Base-by-base conservation (phyloP, 352 stramenopile genomes). In the Thalassiosira mediterranea region DNA sequence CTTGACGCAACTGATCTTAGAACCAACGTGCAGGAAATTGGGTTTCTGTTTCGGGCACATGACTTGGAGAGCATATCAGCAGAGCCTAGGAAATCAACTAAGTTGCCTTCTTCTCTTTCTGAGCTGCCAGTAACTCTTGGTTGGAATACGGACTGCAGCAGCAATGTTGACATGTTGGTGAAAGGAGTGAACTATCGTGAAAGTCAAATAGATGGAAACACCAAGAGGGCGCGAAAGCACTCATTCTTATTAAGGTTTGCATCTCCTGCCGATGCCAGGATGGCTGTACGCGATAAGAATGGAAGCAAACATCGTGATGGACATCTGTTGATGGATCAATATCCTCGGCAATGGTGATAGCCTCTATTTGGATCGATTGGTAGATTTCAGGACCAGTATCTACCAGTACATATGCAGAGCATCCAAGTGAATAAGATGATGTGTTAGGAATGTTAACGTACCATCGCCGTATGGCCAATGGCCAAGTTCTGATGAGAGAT, bases 171-270 rank as follows among this genome's bases (percentile, higher is more conserved):
- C 47, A 37, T 76, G 23, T 68, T 83, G 40, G 31, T 73, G 0
- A 10, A 52, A 44, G 68, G 61, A 15, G 31, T 34, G 42, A 25
- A 7, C 34, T 37, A 63, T 15, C 21, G 8, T 13, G 23, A 13
- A 13, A 59, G 15, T 19, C 26, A 34, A 11, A n/a, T n/a, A n/a
- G 51, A 49, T 19, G 15, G 21, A 38, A 48, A 10, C 10, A 1
- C 42, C 60, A 37, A 19, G 23, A 57, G 34, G 17, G 29, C 49
- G 17, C 26, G 32, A 63, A 51, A 42, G 7, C 59, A 64, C 34
- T 65, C 61, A 7, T 83, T 83, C 46, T 58, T 83, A 13, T 40
- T 83, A 17, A 47, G 74, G 62, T 79, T 83, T 58, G 67, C 66
- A 23, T 59, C 60, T 57, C 38, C 74, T 48, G 28, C 61, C 0